phyloP scores from a whole-genome alignment of 257 asterid species.

The Capsicum pubescens region DNA sequence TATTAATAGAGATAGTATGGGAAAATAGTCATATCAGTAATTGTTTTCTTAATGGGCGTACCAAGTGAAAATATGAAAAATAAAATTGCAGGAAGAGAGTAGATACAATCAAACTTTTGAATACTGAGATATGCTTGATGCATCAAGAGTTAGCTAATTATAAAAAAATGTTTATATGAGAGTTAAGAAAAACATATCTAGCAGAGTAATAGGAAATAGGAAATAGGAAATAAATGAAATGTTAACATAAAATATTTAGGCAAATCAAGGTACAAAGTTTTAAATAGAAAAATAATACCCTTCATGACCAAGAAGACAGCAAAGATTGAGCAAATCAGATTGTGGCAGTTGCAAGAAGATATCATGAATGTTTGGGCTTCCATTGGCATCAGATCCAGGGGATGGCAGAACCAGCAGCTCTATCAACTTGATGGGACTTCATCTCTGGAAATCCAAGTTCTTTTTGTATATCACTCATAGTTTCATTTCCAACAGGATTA shows the following conservation, averaged over 20 bases:
- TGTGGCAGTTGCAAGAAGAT: conserved; percentile 75
- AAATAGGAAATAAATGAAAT: too few relatives aligned
- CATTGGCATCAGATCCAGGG: conserved; percentile 58
- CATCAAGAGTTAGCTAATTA: too few relatives aligned
- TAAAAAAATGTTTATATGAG: too few relatives aligned
- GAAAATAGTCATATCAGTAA: too few relatives aligned
- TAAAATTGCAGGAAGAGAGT: too few relatives aligned
- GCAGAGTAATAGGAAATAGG: too few relatives aligned
- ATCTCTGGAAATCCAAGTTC: conserved; percentile 47
- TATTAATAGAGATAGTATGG: too few relatives aligned
- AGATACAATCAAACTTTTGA: too few relatives aligned
- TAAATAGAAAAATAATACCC: conserved; percentile 60
- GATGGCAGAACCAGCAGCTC: conserved; percentile 42
- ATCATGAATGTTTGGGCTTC: conserved; percentile 47
- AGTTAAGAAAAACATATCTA: too few relatives aligned
- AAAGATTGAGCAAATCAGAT: conserved; percentile 79
- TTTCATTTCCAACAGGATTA: conserved; percentile 52
- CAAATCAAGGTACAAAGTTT: conserved; percentile 26
- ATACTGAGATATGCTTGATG: too few relatives aligned
- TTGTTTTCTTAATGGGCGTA: too few relatives aligned
- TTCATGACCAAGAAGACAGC: conserved; percentile 92
- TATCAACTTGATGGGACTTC: conserved; percentile 54
- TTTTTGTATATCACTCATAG: conserved; percentile 45
- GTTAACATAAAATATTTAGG: not conserved
- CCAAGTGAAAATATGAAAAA: too few relatives aligned